Evolutionary conservation across 1,284 basidiomycete species (phyloP).

Genomic region (Leucoagaricus sp.): DNA sequence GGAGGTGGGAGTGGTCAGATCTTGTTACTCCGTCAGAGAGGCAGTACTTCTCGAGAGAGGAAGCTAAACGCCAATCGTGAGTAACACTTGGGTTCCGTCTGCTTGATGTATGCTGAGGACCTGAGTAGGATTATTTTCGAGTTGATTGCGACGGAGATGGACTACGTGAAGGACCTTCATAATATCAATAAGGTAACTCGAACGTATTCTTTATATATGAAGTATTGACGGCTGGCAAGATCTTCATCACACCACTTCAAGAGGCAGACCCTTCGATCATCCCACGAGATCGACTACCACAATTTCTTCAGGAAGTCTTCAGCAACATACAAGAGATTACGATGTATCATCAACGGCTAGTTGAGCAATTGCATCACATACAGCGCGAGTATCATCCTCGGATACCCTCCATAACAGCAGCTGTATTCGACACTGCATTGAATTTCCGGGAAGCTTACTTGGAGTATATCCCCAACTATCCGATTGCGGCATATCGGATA

Average conservation of each 20-base stretch:
- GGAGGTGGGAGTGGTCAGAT: constrained; percentile 87
- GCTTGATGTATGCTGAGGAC: constrained; percentile 1
- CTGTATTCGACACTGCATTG: constrained; percentile 86
- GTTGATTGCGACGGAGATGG: constrained; percentile 94
- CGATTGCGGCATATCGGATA: constrained; percentile 89
- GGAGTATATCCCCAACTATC: constrained; percentile 92
- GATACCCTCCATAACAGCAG: constrained; percentile 83
- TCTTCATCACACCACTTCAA: constrained; percentile 77
- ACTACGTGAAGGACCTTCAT: constrained; percentile 92
- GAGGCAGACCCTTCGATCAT: constrained; percentile 79
- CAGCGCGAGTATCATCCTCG: constrained; percentile 90
- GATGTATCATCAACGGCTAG: constrained; percentile 69
- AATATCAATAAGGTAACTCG: constrained; percentile 72
- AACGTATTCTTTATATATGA: constrained; percentile 15
- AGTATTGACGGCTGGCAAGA: constrained; percentile 41
- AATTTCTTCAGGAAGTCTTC: constrained; percentile 90
- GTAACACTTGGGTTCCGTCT: constrained; percentile 32
- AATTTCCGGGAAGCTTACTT: constrained; percentile 94
- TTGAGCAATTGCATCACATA: constrained; percentile 82
- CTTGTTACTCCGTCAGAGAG: constrained; percentile 73
- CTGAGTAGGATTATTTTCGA: constrained; percentile 86
- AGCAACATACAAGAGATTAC: constrained; percentile 88
- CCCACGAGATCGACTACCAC: constrained; percentile 67
- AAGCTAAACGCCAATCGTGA: constrained; percentile 87
- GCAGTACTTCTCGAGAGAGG: constrained; percentile 68